Evolutionary conservation across 495 filamentous ascomycete genomes (phyloP).

Genomic region (Jackrogersella multiformis): DNA sequence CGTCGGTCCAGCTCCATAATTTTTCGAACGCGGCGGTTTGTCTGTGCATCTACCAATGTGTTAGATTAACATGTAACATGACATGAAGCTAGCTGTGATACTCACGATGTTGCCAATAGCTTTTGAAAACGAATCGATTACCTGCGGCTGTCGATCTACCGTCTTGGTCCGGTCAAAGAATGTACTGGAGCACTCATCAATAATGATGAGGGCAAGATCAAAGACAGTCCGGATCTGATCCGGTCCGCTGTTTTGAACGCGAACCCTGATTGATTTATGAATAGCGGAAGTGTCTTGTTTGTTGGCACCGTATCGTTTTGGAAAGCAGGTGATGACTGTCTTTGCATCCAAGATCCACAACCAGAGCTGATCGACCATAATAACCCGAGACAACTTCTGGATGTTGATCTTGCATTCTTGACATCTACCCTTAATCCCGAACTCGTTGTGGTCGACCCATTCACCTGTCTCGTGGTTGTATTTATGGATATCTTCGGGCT

Average conservation of each 20-base stretch:
- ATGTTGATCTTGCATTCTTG: conserved; percentile 48
- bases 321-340: conserved; percentile 74
- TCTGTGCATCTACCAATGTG: conserved; percentile 51
- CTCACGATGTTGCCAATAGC: conserved; percentile 54
- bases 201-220: conserved; percentile 72
- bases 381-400: conserved; percentile 64
- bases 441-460: conserved; percentile 33
- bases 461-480: background rate
- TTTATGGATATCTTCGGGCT: conserved; percentile 41
- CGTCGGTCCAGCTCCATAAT: conserved; percentile 51
- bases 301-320: conserved; percentile 71
- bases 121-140: conserved; percentile 74
- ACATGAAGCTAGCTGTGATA: background rate
- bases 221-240: conserved; percentile 73
- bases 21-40: conserved; percentile 49
- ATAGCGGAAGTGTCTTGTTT: conserved; percentile 73
- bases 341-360: conserved; percentile 75
- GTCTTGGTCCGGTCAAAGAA: conserved; percentile 70
- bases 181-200: conserved; percentile 68
- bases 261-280: conserved; percentile 63
- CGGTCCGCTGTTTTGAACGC: conserved; percentile 47
- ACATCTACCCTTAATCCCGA: conserved; percentile 27
- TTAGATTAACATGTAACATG: conserved; percentile 33
- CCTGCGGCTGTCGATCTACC: conserved; percentile 68
- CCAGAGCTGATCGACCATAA: conserved; percentile 83